Evolutionary conservation across 192 early-diverging fungal genomes (phyloP).

Genomic region (Linnemannia schmuckeri): DNA sequence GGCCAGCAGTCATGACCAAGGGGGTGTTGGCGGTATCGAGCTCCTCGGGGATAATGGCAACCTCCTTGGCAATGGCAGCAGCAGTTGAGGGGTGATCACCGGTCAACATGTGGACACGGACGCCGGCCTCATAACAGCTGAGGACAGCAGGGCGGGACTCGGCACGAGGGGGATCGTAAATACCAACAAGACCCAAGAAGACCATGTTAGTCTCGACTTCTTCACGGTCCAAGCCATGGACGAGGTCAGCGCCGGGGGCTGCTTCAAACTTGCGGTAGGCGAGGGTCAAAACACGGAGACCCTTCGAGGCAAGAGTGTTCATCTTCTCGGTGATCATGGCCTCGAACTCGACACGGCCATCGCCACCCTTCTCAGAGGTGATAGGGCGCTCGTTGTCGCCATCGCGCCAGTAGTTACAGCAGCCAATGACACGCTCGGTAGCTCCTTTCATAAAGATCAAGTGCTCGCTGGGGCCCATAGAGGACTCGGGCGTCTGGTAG

Average conservation of each 20-base stretch:
- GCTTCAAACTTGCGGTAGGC: conserved; percentile 69
- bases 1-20: conserved; percentile 85
- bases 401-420: conserved; percentile 72
- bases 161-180: conserved; percentile 92
- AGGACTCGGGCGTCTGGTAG: conserved; percentile 54
- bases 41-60: conserved; percentile 53
- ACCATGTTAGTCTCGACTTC: conserved; percentile 79
- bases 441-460: conserved; percentile 91
- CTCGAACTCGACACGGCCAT: conserved; percentile 71
- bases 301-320: conserved; percentile 56
- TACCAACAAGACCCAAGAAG: conserved; percentile 91
- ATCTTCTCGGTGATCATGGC: conserved; percentile 80
- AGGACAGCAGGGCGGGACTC: conserved; percentile 75
- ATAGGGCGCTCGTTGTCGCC: conserved; percentile 49
- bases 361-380: conserved; percentile 47
- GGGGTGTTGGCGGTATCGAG: conserved; percentile 65
- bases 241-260: conserved; percentile 50
- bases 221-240: conserved; percentile 59
- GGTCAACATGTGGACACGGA: conserved; percentile 96
- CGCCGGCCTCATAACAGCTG: conserved; percentile 89
- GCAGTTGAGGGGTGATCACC: conserved; percentile 94
- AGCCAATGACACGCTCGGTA: conserved; percentile 87
- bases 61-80: conserved; percentile 88
- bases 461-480: conserved; percentile 33
- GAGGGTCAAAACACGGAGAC: conserved; percentile 84